phyloP scores from a whole-genome alignment of 768 basidiomycete species.

The Hygrophorus pudorinus region DNA sequence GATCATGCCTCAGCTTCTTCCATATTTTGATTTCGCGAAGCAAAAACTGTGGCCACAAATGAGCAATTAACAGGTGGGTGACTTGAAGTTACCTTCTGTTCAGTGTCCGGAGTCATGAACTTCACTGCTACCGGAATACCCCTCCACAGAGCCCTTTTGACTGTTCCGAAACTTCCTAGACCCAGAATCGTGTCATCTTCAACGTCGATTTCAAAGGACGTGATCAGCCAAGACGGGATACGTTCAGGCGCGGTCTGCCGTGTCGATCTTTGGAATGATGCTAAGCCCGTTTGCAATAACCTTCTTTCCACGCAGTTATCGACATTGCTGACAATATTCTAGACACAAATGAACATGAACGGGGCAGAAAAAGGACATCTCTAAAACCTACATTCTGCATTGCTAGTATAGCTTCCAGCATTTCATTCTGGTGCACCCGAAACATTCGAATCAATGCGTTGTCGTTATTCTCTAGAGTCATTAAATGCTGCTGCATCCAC shows the following conservation, averaged over 20 bases:
- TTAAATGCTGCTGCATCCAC: neutral
- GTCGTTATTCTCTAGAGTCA: neutral
- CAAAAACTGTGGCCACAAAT: neutral
- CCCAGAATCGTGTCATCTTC: neutral
- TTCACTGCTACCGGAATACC: neutral
- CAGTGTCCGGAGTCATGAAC: neutral
- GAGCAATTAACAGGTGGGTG: neutral
- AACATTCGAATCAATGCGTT: neutral
- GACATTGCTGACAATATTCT: neutral
- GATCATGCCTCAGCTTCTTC: neutral
- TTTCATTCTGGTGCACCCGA: neutral
- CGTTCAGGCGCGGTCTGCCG: neutral
- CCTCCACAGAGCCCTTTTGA: neutral
- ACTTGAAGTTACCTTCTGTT: neutral
- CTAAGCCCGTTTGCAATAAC: neutral
- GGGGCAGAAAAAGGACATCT: neutral
- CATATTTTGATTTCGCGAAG: slow-evolving; percentile 1
- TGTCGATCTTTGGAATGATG: neutral
- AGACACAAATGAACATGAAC: neutral
- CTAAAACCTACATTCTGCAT: neutral
- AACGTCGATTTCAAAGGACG: slow-evolving; percentile 1
- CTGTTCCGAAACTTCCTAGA: neutral
- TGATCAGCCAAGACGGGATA: neutral
- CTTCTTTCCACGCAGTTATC: neutral
- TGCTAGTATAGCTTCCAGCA: neutral